Evolutionary conservation across 352 stramenopile species (phyloP), one percentile per base, ranked within the genome.

Genomic region (Pythium volutum): DNA sequence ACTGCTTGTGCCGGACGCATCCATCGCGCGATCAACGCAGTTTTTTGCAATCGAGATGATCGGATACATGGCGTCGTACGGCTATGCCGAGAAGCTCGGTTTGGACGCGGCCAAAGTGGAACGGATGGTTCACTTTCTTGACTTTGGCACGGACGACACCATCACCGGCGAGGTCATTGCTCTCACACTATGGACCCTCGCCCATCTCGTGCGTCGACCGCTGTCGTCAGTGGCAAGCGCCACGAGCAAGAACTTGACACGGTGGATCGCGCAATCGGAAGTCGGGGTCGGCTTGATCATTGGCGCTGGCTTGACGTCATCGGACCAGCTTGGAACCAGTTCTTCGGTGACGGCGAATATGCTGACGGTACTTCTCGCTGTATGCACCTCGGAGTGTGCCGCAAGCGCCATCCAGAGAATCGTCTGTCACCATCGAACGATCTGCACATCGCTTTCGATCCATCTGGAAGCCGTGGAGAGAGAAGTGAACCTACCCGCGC

Each of bases 1-100:
- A 0, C 51, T 90, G 16, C 60, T 70, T 27, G 52, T 69, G 9
- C 66, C 57, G 7, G 55, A 47, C 33, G 71, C 67, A 33, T 65
- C 16, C 2, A 59, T 70, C 11, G 59, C 56, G 1, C 62, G 62
- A 3, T 52, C 78, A 3, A 79, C 76, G n/a, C 80, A 90, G 38
- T 75, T 83, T 52, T 83, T 88, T 66, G 80, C 67, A 0, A 76
- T 79, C 0, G 71, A 90, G 46, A 81, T 84, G 62, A 72, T 88
- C 33, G 80, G 80, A 1, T 85, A 88, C 34, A 73, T 88, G 80
- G 64, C 78, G 10, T 81, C 73, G 29, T 88, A 84, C 39, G 76
- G 73, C 2, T 66, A 84, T 38, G 71, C 66, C 0, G 53, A 79
- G 7, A 65, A 60, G 25, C 65, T 90, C 4, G 42, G 54, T 10